Base-by-base conservation (phyloP, 2,329 filamentous ascomycete species). In the Xylariomycetidae sp. region DNA sequence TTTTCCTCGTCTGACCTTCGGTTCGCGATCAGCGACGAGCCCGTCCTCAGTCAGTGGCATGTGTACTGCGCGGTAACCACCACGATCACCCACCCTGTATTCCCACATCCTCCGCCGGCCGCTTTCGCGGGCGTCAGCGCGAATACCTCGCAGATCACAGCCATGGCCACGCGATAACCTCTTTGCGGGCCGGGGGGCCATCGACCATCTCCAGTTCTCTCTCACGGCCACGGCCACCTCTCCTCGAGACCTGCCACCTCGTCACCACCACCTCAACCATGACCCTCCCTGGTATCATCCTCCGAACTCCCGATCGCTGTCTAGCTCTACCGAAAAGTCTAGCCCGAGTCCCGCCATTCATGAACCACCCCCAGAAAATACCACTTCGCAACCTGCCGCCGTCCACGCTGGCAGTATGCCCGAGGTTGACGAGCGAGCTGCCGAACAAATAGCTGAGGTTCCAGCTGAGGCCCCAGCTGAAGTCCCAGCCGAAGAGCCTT, bases 61-160 rank as follows among this genome's bases (percentile, higher is more conserved):
- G 50, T 55, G 13, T 42, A 26, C 31, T 32, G 16, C 24, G 32
- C 35, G 36, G 35, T 44, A 41, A 35, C 25, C 36, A 10, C 36
- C 13, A 31, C 34, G 32, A 38, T 5, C 32, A 35, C 46, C 45
- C 55, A 58, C 35, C 44, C 55, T 58, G 55, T 56, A 51, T 58
- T 52, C 54, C 33, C 41, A 52, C 25, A 39, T 44, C 31, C 27
- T 38, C 32, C 44, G 41, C 37, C 51, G 45, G 44, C 59, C 59
- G 46, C 56, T 60, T 47, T 54, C 58, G 57, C 64, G 67, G 60
- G 56, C 61, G 48, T 56, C 58, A 53, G 60, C 63, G 54, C 59
- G 60, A 54, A 63, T 64, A 63, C 49, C 57, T 34, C 49, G 50
- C 40, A 57, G 36, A 50, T 42, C 43, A 27, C 39, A 52, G 36